Base-by-base conservation (phyloP, 2,329 filamentous ascomycete genomes). In the Ophiocordyceps polyrhachis-furcata region DNA sequence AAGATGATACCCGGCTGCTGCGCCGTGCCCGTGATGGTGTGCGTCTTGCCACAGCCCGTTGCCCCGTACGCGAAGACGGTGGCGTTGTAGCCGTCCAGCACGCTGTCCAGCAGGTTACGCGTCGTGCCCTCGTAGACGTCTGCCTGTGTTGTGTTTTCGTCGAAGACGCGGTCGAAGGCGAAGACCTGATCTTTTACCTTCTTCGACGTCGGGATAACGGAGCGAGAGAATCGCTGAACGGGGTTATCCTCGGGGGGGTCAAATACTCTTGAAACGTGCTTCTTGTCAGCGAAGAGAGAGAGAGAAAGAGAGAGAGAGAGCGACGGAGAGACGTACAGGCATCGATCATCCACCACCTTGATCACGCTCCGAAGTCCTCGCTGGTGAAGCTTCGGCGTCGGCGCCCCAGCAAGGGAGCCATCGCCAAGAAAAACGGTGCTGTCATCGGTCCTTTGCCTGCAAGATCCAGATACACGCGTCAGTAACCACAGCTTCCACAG, bases 61-160 rank as follows among this genome's bases (percentile, higher is more conserved):
- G 91, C 91, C 53, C 91, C 91, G 62, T 98, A 98, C 43, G 91
- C 91, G 60, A 98, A 98, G 5, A 98, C 91, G 0, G 91, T 98
- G 42, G 91, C 91, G 68, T 98, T 98, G 70, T 95, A 98, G 51
- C 91, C 91, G 53, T 98, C 88, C 47, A 98, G 71, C 15, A 98
- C 88, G 58, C 82, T 95, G 60, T 96, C 89, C 49, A 98, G 74
- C n/a, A 98, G 74, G 46, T 69, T 76, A 61, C 81, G 83, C 2
- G 89, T 94, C 0, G 91, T 96, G 14, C 84, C 74, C 61, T 96
- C 91, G 68, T 96, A 98, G 1, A 98, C 85, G 57, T 98, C 91
- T 47, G 76, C 81, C 57, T 98, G 91, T 7, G 81, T 80, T 17
- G 84, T 84, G 58, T 89, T 94, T 48, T 96, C 88, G 70, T 98